phyloP scores from a whole-genome alignment of 1,284 basidiomycete species.

The Boletus semigastroideus region DNA sequence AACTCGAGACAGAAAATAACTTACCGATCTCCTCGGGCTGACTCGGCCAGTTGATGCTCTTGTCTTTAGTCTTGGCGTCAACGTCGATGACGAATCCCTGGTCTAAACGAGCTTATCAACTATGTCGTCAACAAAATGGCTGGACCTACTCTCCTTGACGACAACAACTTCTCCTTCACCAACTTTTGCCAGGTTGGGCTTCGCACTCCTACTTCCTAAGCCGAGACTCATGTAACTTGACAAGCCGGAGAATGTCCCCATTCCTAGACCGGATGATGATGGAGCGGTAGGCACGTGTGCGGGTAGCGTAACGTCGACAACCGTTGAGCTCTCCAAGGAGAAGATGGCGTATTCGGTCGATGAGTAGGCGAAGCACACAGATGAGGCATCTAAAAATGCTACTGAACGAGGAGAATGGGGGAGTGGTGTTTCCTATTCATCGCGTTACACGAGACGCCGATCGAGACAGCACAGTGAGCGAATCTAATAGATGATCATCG shows the following conservation, averaged over 20 bases:
- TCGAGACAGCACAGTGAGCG: background rate
- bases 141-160: slow-evolving; percentile 74
- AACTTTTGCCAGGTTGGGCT: slow-evolving; percentile 62
- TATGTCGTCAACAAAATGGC: background rate
- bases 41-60: slow-evolving; percentile 74
- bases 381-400: slow-evolving; percentile 63
- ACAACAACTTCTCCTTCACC: slow-evolving; percentile 65
- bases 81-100: slow-evolving; percentile 71
- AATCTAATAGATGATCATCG: background rate
- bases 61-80: slow-evolving; percentile 64
- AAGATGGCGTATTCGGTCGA: slow-evolving; percentile 77
- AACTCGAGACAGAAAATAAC: slow-evolving; percentile 12
- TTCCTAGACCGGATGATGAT: slow-evolving; percentile 45
- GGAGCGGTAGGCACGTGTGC: slow-evolving; percentile 41
- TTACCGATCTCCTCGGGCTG: slow-evolving; percentile 81
- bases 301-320: slow-evolving; percentile 55
- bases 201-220: slow-evolving; percentile 68
- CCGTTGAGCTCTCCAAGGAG: slow-evolving; percentile 57
- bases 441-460: slow-evolving; percentile 3
- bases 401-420: slow-evolving; percentile 84
- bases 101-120: slow-evolving; percentile 45
- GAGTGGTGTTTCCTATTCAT: slow-evolving; percentile 67
- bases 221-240: slow-evolving; percentile 90
- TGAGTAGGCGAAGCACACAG: slow-evolving; percentile 75
- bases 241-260: slow-evolving; percentile 71